phyloP scores from a whole-genome alignment of 1,139 yeast genomes.

The Debaryomycetaceae sp. region DNA sequence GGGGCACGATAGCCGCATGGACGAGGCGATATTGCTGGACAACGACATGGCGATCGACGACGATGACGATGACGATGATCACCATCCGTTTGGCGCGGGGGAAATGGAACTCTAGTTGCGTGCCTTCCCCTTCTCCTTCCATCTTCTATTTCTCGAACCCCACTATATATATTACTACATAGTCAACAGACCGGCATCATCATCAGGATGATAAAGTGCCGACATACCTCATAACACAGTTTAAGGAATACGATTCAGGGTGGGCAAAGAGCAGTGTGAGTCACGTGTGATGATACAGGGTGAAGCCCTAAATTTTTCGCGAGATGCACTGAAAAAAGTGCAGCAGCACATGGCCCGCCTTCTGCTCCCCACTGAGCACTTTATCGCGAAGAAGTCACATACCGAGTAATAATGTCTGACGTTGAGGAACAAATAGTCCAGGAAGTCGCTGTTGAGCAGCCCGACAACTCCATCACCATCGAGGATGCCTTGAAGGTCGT shows the following conservation, averaged over 20 bases:
- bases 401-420: slow-evolving; percentile 58
- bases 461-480: slow-evolving; percentile 81
- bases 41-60: slow-evolving; percentile 33
- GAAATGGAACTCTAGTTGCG: slow-evolving; percentile 52
- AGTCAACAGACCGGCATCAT: too few species aligned
- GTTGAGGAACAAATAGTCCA: slow-evolving; percentile 80
- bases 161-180: too few species aligned
- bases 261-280: too few species aligned
- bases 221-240: too few species aligned
- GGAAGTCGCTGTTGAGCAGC: slow-evolving; percentile 78
- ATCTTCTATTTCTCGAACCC: too few species aligned
- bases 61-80: slow-evolving; percentile 24
- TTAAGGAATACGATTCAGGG: too few species aligned
- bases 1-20: slow-evolving; percentile 4
- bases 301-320: too few species aligned
- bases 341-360: too few species aligned
- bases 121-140: too few species aligned
- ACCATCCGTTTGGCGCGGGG: slow-evolving; percentile 53
- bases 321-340: too few species aligned
- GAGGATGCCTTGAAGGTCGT: slow-evolving; percentile 99
- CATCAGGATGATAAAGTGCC: too few species aligned
- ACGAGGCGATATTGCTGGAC: slow-evolving; percentile 10
- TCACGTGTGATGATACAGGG: too few species aligned
- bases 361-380: slow-evolving; percentile 64
- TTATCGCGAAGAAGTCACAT: slow-evolving; percentile 79